Evolutionary conservation across 805 yeast genomes (phyloP).

Genomic region (Hanseniaspora vineae): DNA sequence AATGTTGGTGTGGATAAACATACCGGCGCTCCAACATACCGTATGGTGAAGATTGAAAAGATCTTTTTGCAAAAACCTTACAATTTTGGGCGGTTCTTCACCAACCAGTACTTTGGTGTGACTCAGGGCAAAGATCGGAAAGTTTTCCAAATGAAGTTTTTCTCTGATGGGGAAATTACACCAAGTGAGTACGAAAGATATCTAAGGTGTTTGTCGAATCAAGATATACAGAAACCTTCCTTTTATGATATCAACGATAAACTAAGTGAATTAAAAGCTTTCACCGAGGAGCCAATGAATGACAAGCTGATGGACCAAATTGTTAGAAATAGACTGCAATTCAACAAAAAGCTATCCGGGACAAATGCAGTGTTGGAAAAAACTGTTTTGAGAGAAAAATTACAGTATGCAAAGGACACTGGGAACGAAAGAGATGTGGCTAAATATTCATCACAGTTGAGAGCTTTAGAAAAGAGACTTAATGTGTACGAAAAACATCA

Average conservation of each 20-base stretch:
- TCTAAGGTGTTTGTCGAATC: constrained; percentile 43
- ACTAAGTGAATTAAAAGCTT: constrained; percentile 43
- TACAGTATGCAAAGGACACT: constrained; percentile 60
- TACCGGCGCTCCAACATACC: constrained; percentile 52
- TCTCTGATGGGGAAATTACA: constrained; percentile 67
- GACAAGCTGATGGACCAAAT: constrained; percentile 65
- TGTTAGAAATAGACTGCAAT: constrained; percentile 56
- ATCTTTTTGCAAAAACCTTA: constrained; percentile 42
- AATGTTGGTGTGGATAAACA: constrained; percentile 63
- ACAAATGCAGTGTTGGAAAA: constrained; percentile 68
- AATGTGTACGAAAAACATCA: constrained; percentile 25
- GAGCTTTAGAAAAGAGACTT: constrained; percentile 28
- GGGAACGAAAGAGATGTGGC: constrained; percentile 32
- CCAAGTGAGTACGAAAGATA: constrained; percentile 65
- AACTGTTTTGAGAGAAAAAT: constrained; percentile 56
- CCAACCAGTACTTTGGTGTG: constrained; percentile 51
- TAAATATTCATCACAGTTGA: constrained; percentile 35
- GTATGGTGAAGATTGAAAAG: constrained; percentile 72
- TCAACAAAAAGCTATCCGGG: constrained; percentile 45
- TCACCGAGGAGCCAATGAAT: constrained; percentile 56
- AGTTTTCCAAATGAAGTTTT: constrained; percentile 61
- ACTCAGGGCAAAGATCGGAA: constrained; percentile 74
- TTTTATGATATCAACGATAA: constrained; percentile 53
- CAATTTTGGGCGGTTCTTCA: constrained; percentile 34
- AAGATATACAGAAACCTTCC: constrained; percentile 39